Base-by-base conservation (phyloP, 2,329 filamentous ascomycete species). In the Nothophaeocryptopus gaeumannii region DNA sequence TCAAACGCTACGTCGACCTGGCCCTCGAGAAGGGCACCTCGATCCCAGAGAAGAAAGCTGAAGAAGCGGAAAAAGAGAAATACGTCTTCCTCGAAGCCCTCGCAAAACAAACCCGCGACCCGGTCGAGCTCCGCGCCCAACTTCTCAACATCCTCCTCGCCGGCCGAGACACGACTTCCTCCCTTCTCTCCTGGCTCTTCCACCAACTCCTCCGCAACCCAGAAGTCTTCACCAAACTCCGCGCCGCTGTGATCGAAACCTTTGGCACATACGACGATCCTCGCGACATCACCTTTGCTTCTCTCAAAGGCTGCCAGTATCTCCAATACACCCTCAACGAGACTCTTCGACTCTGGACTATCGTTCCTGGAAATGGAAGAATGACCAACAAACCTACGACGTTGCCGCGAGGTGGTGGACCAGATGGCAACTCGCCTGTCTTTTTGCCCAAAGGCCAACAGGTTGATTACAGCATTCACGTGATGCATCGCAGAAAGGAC, bases 331-430 rank as follows among this genome's bases (percentile, higher is more conserved):
- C 54, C 33, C 46, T 67, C 36, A 86, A 81, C 65, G 90, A 63
- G 37, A 60, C 59, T 0, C 78, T 91, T 53, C 84, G 88, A 10
- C 72, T 91, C n/a, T 91, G 90, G 69, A 86, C 88, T 2, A 76
- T 81, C 12, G 86, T 93, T 1, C 88, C 89, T 1, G 89, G 86
- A 72, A 92, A 92, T 68, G 78, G 88, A 36, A 84, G 89, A 52
- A 72, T 83, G 13, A 78, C 86, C 11, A 78, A 89, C 16, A 78
- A 76, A 51, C 82, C 89, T 70, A 91, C 88, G 2, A 87, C 83
- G 0, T 79, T 95, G 2, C 88, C 89, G 0, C 76, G 75, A 15
- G 89, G 78, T 34, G 78, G 77, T 14, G 78, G 78, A 0, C 66
- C 70, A 2, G 75, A 79, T 48, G 75, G 75, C 37, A 68, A 72